Base-by-base conservation (phyloP, 257 asterid genomes). In the Solanum piurae region DNA sequence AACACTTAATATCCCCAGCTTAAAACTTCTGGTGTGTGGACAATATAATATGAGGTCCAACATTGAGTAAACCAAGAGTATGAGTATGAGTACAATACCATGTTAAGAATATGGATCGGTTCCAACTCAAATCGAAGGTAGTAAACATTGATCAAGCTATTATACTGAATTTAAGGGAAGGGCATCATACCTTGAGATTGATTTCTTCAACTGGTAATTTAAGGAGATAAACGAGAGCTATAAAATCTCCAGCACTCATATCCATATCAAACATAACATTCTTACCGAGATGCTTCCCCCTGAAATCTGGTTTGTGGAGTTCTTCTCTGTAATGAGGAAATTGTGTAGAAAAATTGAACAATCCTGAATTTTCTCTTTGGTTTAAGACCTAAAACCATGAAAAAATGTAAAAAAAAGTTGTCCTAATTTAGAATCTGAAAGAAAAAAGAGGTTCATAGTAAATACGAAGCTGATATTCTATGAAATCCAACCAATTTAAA, bases 191-290 rank as follows among this genome's bases (percentile, higher is more conserved):
- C 98, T 93, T 95, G 89, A 96, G 95, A 89, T 94, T 91, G 89
- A 96, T 90, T 16, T 89, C 89, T 91, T 94, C 94, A 18, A 93
- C 87, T 0, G 99, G 99, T 44, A 90, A 14, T 89, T 96, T 95
- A 84, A 95, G 98, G 88, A 96, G 98, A 89, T 94, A 95, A 77
- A 96, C 88, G 68, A 96, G 97, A 72, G 99, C 94, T 83, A 95
- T 87, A 89, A 96, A 94, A 91, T 96, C 99, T 88, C 99, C 99
- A 64, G 94, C 93, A 89, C 99, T 95, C 99, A 96, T 92, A 90
- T 96, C 98, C 98, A 94, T 95, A 94, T 96, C 99, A 68, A 96
- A 96, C 62, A 96, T 92, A 6, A 95, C 93, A 84, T 89, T 92
- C 86, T 90, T 94, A 29, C 98, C 98, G 13, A 91, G 93, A 23